Evolutionary conservation across 2,329 filamentous ascomycete genomes (phyloP), one percentile per base, ranked within the genome.

Genomic region (Aspergillus spinulosporus): DNA sequence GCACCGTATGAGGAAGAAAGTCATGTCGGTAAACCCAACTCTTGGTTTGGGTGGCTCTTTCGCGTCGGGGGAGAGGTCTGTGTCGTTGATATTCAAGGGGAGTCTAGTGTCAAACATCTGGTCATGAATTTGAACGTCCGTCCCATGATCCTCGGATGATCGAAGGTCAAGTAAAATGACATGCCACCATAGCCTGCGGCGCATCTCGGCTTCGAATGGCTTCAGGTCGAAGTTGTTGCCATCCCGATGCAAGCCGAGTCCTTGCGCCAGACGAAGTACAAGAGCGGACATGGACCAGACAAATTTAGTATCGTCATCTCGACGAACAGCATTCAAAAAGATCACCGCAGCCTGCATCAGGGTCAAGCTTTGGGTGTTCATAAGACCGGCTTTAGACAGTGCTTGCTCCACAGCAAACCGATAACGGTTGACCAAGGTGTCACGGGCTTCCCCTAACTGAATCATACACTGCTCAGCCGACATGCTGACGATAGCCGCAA

Each of bases 341-440:
- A 87, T 72, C 7, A 84, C 75, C 37, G 86, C 81, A 0, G 85
- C 83, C 68, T 88, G 85, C 12, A 88, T 71, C 6, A 87, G 79
- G 39, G 84, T 74, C 15, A 4, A 14, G 31, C 31, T 4, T 37
- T 43, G 14, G 1, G 40, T 85, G 54, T 80, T 83, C 1, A 89
- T 67, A 49, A 88, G 81, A 59, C 85, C 82, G 5, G 85, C 85
- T 49, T 82, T 78, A 3, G 86, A 82, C 45, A 88, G 73, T 1
- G 83, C 83, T 65, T 88, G 85, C 64, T 88, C 85, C 2, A 84
- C 72, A 1, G 80, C 85, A 64, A 86, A 86, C 6, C 85, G 81
- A 66, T 87, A 88, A 48, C 79, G 80, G 45, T 73, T 74, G 28
- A 86, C 72, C 5, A 82, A 66, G 1, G 72, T 62, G 5, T 72